Evolutionary conservation across 2,329 filamentous ascomycete genomes (phyloP).

Genomic region (Botrytis pseudocinerea): DNA sequence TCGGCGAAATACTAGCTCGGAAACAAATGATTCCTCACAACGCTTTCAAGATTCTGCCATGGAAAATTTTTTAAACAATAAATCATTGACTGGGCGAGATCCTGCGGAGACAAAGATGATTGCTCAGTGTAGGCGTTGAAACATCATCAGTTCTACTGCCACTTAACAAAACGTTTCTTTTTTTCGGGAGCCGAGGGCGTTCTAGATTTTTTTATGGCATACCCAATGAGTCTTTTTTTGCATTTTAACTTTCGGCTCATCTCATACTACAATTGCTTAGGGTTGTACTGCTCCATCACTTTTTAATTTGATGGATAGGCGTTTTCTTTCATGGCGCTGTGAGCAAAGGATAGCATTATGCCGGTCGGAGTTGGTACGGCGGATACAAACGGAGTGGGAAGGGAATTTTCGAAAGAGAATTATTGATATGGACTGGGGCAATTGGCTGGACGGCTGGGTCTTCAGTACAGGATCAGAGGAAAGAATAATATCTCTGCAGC

Average conservation of each 20-base stretch:
- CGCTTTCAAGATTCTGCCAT: background rate
- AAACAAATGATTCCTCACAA: background rate
- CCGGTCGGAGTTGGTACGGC: background rate
- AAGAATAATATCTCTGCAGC: background rate
- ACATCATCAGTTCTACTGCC: background rate
- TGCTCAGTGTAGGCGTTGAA: background rate
- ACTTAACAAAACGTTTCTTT: background rate
- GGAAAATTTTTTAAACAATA: background rate
- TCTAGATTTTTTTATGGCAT: slow-evolving; percentile 3
- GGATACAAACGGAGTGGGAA: background rate
- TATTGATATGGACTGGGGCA: background rate
- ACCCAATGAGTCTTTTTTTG: slow-evolving; percentile 14
- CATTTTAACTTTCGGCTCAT: background rate
- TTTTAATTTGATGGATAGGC: background rate
- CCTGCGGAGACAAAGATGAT: background rate
- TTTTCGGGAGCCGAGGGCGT: background rate
- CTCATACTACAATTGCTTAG: background rate
- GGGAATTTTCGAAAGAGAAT: background rate
- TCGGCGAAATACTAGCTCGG: background rate
- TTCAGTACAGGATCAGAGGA: background rate
- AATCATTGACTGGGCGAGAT: slow-evolving; percentile 3
- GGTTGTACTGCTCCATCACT: background rate
- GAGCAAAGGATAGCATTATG: background rate
- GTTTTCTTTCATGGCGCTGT: background rate
- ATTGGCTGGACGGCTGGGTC: background rate